Percentiles rank a stretch among this genome's conserved stretches.
phyloP scores from a whole-genome alignment of 2,329 filamentous ascomycete species.

The Fusarium liriodendri region DNA sequence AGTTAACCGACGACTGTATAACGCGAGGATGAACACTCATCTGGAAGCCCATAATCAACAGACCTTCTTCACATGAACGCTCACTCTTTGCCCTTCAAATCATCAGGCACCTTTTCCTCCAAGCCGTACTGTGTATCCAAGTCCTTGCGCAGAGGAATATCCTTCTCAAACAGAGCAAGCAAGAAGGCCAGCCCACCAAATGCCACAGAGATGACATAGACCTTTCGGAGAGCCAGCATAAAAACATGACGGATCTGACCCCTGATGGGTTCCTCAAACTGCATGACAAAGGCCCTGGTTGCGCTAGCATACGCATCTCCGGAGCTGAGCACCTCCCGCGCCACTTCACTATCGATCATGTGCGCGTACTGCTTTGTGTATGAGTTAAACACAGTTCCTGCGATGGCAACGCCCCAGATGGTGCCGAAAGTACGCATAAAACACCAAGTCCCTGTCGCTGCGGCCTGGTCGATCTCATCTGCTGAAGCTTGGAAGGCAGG shows the following conservation, averaged over 20 bases:
- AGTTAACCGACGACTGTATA: background rate
- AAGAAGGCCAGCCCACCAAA: constrained; percentile 37
- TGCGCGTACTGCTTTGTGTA: constrained; percentile 36
- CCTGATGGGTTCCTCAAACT: constrained; percentile 29
- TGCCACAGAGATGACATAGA: constrained; percentile 38
- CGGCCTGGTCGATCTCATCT: constrained; percentile 49
- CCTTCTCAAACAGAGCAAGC: constrained; percentile 41
- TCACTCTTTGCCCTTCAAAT: constrained; percentile 1
- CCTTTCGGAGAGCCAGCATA: constrained; percentile 34
- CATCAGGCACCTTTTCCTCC: constrained; percentile 9
- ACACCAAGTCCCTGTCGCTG: constrained; percentile 51
- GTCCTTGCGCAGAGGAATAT: constrained; percentile 41
- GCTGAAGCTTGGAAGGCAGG: constrained; percentile 55
- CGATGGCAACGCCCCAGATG: constrained; percentile 59
- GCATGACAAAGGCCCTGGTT: constrained; percentile 38
- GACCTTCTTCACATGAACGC: background rate
- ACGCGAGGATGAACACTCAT: background rate
- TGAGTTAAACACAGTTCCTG: constrained; percentile 54
- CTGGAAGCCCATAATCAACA: background rate
- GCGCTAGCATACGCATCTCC: constrained; percentile 46
- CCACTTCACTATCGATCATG: constrained; percentile 33
- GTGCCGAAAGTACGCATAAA: constrained; percentile 59
- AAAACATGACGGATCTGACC: constrained; percentile 43
- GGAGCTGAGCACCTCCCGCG: constrained; percentile 23
- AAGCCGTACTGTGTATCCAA: constrained; percentile 46